A percentile compares a stretch with the other conserved stretches of the same genome.
These are phyloP conservation scores for Halophytophthora polymorphica DNA, from an alignment of 352 stramenopile species.

Conservation along the genomic window DNA sequence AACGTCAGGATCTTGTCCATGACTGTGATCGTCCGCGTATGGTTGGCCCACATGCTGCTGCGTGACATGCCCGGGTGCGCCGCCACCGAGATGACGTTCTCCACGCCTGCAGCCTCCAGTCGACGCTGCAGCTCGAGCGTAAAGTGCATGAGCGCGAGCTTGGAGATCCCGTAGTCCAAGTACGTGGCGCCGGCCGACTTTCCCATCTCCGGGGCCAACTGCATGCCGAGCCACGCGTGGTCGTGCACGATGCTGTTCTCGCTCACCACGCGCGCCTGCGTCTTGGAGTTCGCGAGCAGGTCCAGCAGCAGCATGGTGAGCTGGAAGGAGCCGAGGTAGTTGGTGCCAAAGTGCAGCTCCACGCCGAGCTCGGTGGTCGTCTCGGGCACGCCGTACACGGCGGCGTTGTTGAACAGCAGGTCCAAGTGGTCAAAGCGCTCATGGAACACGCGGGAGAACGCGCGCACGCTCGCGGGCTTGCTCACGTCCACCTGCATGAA, in stretches of 20 bases:
- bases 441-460: conserved; percentile 42
- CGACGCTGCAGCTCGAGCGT: conserved; percentile 58
- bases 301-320: conserved; percentile 54
- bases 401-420: conserved; percentile 76
- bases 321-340: conserved; percentile 70
- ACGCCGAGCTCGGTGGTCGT: conserved; percentile 31
- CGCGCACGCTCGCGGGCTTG: conserved; percentile 34
- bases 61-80: conserved; percentile 48
- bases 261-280: conserved; percentile 44
- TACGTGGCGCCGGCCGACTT: conserved; percentile 32
- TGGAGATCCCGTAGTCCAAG: conserved; percentile 50
- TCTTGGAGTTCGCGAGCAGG: conserved; percentile 29
- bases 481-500: conserved; percentile 43
- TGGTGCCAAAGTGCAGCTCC: conserved; percentile 68
- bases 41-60: conserved; percentile 50
- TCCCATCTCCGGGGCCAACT: conserved; percentile 32
- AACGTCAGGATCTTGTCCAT: conserved; percentile 39
- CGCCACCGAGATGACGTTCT: conserved; percentile 44
- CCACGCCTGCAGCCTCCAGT: conserved; percentile 21
- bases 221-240: conserved; percentile 23
- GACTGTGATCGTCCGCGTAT: conserved; percentile 33
- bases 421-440: conserved; percentile 40
- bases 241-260: conserved; percentile 52
- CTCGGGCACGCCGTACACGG: conserved; percentile 40
- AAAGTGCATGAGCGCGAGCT: conserved; percentile 61